Base-by-base conservation (phyloP, 129 eudicot species). In the Logfia minima region DNA sequence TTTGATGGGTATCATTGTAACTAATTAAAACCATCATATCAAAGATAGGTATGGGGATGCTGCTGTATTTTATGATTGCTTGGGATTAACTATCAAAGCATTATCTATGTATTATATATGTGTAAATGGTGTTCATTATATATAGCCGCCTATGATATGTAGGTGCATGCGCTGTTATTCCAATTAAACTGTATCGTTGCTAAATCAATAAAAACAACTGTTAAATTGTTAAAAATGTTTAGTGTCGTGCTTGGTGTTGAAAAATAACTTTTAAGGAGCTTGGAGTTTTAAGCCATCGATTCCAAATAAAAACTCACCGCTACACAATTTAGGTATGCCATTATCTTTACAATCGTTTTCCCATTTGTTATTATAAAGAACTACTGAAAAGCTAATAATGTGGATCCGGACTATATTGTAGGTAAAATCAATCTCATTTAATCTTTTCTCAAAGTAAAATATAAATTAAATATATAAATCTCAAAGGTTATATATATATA, bases 61-160 rank as follows among this genome's bases (percentile, higher is more conserved):
- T 66, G 87, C 39, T 77, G 51, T 68, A 61, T 68, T 37, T 68
- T 68, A 41, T 68, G 72, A 61, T 81, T 72, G 76, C 87, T 77
- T 76, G 77, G 62, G 78, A 70, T 65, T 48, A 13, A 13, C 55
- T 48, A 48, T 45, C 62, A 65, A 65, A 80, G 72, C 87, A 61
- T 72, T 22, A 22, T 77, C 5, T 51, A 18, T 48, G 4, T 67
- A 56, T 56, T 6, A 60, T 4, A 56, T 19, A 65, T 81, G 60
- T 81, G 69, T 68, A 67, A 67, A 73, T 80, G 85, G 82, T 59
- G 29, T 61, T 70, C 74, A 79, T 56, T 75, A 65, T 70, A 18
- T 19, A 0, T 13, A 45, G 74, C 26, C 69, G 83, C 81, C 75
- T 84, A 68, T 75, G 56, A 64, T 64, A 6, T 63, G 61, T 76